Conservation (phyloP, 345 rosid species). For the Brassica carinata region DNA sequence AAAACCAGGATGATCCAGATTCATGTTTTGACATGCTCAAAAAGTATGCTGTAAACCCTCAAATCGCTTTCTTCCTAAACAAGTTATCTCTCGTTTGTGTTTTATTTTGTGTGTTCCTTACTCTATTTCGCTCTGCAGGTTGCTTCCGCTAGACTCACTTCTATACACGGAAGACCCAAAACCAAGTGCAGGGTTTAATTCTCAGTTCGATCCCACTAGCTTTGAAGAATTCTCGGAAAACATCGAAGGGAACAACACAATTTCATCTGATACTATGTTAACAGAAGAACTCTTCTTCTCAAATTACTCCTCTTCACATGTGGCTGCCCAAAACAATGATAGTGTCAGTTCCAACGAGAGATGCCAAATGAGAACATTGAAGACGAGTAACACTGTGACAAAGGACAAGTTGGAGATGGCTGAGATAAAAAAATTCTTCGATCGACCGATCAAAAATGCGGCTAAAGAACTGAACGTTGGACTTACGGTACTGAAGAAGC, state of each 20-base stretch:
- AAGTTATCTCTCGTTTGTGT: conserved; percentile 11
- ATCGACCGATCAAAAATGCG: conserved; percentile 60
- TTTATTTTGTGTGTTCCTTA: neutral
- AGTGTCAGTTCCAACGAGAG: neutral
- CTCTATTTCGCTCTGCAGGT: neutral
- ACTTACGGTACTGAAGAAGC: conserved; percentile 63
- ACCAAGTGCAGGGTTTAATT: neutral
- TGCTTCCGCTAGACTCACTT: neutral
- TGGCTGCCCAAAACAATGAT: neutral
- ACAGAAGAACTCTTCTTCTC: conserved; percentile 30
- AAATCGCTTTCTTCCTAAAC: conserved; percentile 5
- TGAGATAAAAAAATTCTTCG: conserved; percentile 53
- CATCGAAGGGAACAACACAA: conserved; percentile 6
- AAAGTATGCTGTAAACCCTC: conserved; percentile 1
- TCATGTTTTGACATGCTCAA: conserved; percentile 24
- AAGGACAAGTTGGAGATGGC: conserved; percentile 42
- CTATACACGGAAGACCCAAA: conserved; percentile 1
- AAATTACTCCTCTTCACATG: neutral
- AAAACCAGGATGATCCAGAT: conserved; percentile 20
- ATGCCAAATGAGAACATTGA: neutral
- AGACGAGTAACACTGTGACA: conserved; percentile 23
- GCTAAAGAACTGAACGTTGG: conserved; percentile 78
- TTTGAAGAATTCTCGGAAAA: conserved; percentile 32
- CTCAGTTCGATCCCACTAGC: neutral
- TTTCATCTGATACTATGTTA: conserved; percentile 16